These are phyloP conservation scores for Dactylellina leptospora DNA, from an alignment of 2,329 filamentous ascomycete genomes.

Conservation along the genomic window DNA sequence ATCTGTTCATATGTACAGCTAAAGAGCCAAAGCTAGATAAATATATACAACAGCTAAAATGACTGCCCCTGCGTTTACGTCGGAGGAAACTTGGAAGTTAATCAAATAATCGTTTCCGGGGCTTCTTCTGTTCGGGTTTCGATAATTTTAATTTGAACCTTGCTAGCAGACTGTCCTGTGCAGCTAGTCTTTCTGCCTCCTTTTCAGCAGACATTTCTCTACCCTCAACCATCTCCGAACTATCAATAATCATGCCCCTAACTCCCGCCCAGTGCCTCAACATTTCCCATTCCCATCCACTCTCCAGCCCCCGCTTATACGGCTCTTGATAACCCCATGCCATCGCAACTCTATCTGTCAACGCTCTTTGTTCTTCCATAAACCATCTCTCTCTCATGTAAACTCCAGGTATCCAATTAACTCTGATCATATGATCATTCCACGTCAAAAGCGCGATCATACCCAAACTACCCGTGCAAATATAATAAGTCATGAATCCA, in stretches of 20 bases:
- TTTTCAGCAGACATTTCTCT: slow-evolving; percentile 68
- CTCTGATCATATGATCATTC: slow-evolving; percentile 94
- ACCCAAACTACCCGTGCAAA: slow-evolving; percentile 81
- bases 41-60: too few species aligned
- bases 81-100: background rate
- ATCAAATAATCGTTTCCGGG: slow-evolving; percentile 26
- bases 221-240: slow-evolving; percentile 87
- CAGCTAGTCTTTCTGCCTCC: slow-evolving; percentile 42
- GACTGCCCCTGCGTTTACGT: too few species aligned
- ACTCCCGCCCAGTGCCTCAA: slow-evolving; percentile 83
- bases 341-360: slow-evolving; percentile 83
- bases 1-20: too few species aligned
- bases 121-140: slow-evolving; percentile 28
- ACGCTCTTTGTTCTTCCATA: slow-evolving; percentile 86
- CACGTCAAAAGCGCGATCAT: slow-evolving; percentile 83
- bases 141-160: slow-evolving; percentile 41
- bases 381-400: slow-evolving; percentile 84
- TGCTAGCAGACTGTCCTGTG: slow-evolving; percentile 42
- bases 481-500: slow-evolving; percentile 83
- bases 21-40: too few species aligned
- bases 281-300: slow-evolving; percentile 86
- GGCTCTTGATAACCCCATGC: slow-evolving; percentile 91
- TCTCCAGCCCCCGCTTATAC: slow-evolving; percentile 84
- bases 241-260: slow-evolving; percentile 89
- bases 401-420: slow-evolving; percentile 86